Evolutionary conservation across 345 rosid species (phyloP), one percentile per base, ranked within the genome.

Genomic region (Aquilaria yunnanensis): DNA sequence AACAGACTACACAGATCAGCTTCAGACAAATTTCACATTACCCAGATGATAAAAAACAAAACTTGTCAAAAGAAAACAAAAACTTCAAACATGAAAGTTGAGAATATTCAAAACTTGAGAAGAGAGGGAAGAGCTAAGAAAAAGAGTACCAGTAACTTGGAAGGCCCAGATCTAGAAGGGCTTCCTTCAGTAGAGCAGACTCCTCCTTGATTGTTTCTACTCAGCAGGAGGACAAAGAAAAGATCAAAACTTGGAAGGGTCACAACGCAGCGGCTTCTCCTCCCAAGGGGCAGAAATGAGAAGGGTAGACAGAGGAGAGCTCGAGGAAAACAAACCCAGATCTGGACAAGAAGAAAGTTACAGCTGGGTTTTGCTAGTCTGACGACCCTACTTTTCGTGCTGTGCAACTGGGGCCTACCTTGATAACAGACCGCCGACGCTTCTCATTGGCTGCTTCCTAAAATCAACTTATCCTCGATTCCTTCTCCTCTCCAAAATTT

Each of bases 161-260:
- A 58, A 53, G 55, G 49, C 45, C 43, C 66, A 74, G 78, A 78
- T 78, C 81, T 74, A 53, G 43, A 55, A 32, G 54, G 55, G 52
- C 43, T 45, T 37, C 45, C 33, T 48, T 11, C 32, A 59, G 46
- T 23, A 10, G 16, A 54, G 41, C 31, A 23, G 60, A 13, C 9
- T 31, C 33, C 30, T 61, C 16, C 48, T 32, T 32, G 60, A 2
- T 56, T 54, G 57, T 54, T 37, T 3, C 4, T 37, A 37, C 43
- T 37, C 8, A 9, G 43, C 7, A 37, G 29, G 10, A 52, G 9
- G 50, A 59, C 34, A 55, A 32, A 30, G 41, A 48, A 54, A 64
- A 54, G 53, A 46, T 47, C 33, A 14, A 34, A 60, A 37, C 23
- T 41, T 52, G 2, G 47, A 51, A 51, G 54, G 50, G 64, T 16